phyloP scores from a whole-genome alignment of 1,284 basidiomycete genomes.

The Ceratobasidium sp. region DNA sequence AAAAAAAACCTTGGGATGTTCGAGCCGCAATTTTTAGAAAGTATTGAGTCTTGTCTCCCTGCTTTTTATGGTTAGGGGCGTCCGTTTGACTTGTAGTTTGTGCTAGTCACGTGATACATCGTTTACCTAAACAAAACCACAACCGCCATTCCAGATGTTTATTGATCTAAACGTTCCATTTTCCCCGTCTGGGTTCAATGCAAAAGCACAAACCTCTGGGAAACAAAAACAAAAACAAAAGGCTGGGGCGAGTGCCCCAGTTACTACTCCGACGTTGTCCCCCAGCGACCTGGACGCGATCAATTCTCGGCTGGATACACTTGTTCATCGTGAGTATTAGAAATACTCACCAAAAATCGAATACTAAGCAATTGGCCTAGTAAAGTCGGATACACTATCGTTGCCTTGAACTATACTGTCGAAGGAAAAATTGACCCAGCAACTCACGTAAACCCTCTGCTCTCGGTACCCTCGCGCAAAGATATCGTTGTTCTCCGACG shows the following conservation, averaged over 20 bases:
- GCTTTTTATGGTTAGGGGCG: no score
- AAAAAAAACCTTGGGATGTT: no score
- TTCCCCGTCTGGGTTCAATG: conserved; percentile 53
- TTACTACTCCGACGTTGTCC: conserved; percentile 55
- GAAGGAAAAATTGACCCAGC: conserved; percentile 77
- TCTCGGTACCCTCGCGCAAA: conserved; percentile 65
- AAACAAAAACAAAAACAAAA: conserved; percentile 59
- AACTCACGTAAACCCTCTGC: conserved; percentile 71
- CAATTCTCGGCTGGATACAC: conserved; percentile 66
- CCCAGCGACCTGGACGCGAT: conserved; percentile 61
- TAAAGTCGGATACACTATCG: conserved; percentile 82
- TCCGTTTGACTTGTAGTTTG: not conserved
- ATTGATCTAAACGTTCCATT: conserved; percentile 73
- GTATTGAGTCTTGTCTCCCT: no score
- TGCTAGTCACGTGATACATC: not conserved
- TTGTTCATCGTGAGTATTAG: conserved; percentile 65
- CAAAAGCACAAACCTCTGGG: conserved; percentile 57
- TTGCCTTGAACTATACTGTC: conserved; percentile 78
- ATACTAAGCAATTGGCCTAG: conserved; percentile 48
- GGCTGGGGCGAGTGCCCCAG: conserved; percentile 9
- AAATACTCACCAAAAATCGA: not conserved
- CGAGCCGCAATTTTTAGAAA: no score
- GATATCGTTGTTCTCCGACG: conserved; percentile 76
- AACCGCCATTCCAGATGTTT: conserved; percentile 60
- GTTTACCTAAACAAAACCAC: not conserved